Base-by-base conservation (phyloP, 2,329 filamentous ascomycete species). In the Grosmannia clavigera region DNA sequence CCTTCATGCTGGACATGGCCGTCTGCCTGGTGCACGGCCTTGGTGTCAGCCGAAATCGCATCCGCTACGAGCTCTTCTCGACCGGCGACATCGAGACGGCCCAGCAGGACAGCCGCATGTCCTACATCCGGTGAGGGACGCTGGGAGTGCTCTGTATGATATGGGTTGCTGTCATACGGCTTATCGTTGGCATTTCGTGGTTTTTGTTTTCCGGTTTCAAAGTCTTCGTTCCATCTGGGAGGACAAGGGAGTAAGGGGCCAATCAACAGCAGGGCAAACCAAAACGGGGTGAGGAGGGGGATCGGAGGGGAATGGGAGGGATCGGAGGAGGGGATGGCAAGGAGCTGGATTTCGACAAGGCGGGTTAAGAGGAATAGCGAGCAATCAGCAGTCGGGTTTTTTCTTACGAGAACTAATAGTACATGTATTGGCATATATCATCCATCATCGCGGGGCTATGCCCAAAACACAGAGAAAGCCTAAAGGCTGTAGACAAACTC, bases 401-500 rank as follows among this genome's bases (percentile, higher is more conserved):
- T 52, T 52, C n/a, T 31, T 3, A 52, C 12, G 35, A 54, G 10
- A 55, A 25, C 6, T 38, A 38, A 35, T 14, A 40, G 12, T 11
- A 31, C 22, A 3, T 25, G n/a, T 10, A 27, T 51, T 25, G 6
- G n/a, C 25, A 7, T 12, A 50, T 25, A 27, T 22, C 14, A 48
- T 12, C 4, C 10, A 10, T n/a, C 22, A 22, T 22, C 22, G 22
- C 22, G 22, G 22, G 22, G 22, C 22, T 22, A 22, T 22, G 22
- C 22, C 22, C 22, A 22, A 27, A 22, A 7, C n/a, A 50, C 22
- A 29, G 14, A 16, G 7, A 19, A 4, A 33, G 5, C 53, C 72
- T 9, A 82, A 55, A 83, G 62, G 25, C 75, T 78, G 67, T 88
- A 88, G 0, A 80, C 70, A 67, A 88, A 86, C 67, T 87, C 80